Evolutionary conservation across 2,329 filamentous ascomycete species (phyloP).

Genomic region (Colletotrichum melonis): DNA sequence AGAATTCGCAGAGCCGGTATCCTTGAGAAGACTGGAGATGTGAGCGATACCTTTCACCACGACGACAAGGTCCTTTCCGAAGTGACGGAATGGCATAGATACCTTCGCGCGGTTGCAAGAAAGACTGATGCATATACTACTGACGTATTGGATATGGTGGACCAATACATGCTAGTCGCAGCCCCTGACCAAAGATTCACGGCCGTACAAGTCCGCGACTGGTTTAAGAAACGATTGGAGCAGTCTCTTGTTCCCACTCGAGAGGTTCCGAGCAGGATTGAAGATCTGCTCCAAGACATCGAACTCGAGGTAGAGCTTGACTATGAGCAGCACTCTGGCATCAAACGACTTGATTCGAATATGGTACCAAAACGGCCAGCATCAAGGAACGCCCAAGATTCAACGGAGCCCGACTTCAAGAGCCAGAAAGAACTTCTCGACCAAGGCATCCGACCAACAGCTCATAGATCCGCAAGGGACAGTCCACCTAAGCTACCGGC

Average conservation of each 20-base stretch:
- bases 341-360: not conserved
- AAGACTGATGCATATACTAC: constrained; percentile 38
- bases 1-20: not conserved
- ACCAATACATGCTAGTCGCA: constrained; percentile 38
- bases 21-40: not conserved
- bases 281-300: not conserved
- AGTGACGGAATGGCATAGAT: not conserved
- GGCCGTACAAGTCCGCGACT: not conserved
- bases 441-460: not conserved
- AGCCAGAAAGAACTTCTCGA: not conserved
- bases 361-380: not conserved
- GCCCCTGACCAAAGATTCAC: not conserved
- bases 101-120: constrained; percentile 16
- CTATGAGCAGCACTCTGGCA: not conserved
- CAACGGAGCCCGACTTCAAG: not conserved
- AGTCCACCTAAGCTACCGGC: no score
- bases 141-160: constrained; percentile 41
- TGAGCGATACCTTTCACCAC: constrained; percentile 7
- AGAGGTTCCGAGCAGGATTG: not conserved
- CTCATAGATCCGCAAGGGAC: not conserved
- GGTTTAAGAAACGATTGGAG: not conserved
- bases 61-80: not conserved
- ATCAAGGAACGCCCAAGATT: not conserved
- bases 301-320: not conserved
- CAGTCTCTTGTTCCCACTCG: not conserved